Evolutionary conservation across 2,329 filamentous ascomycete genomes (phyloP).

Genomic region (Fusarium nematophilum): DNA sequence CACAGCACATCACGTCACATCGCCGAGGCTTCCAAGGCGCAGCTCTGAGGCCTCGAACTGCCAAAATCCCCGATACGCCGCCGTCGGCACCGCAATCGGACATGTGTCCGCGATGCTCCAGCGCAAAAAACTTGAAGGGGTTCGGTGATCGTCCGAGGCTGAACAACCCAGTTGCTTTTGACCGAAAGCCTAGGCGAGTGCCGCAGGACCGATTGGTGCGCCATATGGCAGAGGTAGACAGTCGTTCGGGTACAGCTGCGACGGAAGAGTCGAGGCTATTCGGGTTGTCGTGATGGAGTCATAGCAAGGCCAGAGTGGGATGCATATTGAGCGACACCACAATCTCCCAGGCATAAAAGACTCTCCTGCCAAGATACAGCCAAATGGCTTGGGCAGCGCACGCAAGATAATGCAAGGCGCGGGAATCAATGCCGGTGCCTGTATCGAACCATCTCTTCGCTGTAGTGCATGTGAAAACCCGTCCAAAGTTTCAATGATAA

Average conservation of each 20-base stretch:
- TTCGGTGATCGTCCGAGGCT: conserved; percentile 33
- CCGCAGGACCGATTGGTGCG: conserved; percentile 23
- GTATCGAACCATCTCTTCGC: background rate
- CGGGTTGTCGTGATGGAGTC: background rate
- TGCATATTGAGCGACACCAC: too few species aligned
- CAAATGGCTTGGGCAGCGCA: background rate
- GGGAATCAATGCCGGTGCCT: background rate
- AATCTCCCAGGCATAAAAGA: too few species aligned
- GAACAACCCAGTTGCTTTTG: conserved; percentile 1
- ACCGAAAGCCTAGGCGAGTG: conserved; percentile 9
- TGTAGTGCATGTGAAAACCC: conserved; percentile 2
- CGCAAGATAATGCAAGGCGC: conserved; percentile 8
- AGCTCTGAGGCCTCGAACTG: background rate
- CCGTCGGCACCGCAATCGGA: conserved; percentile 13
- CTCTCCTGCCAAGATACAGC: too few species aligned
- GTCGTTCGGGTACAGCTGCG: background rate
- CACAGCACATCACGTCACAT: background rate
- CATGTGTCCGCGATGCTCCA: background rate
- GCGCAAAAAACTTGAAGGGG: background rate
- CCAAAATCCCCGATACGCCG: background rate
- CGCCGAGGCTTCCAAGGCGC: conserved; percentile 7
- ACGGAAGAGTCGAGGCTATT: background rate
- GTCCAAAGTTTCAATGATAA: too few species aligned
- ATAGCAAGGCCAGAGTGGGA: too few species aligned
- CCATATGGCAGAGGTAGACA: background rate